Percentiles rank a stretch among this genome's conserved stretches.
phyloP scores from a whole-genome alignment of 2,329 filamentous ascomycete species.

The Aspergillus glaucus region DNA sequence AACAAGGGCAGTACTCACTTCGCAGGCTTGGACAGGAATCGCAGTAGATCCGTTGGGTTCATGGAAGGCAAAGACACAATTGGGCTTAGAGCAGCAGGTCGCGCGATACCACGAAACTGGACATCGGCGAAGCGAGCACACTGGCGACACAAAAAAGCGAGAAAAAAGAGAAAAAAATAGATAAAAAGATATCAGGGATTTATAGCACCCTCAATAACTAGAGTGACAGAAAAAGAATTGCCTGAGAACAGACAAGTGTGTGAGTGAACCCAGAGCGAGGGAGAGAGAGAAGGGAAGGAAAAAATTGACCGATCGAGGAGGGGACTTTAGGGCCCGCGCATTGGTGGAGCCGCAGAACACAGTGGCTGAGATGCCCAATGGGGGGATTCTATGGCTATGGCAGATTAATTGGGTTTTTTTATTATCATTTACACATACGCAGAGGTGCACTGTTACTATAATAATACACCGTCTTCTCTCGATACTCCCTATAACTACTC shows the following conservation, averaged over 20 bases:
- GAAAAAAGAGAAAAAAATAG: background rate
- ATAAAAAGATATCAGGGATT: background rate
- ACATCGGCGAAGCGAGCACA: constrained; percentile 23
- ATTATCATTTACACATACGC: no score
- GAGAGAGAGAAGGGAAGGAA: background rate
- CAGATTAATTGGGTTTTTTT: no score
- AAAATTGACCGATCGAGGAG: background rate
- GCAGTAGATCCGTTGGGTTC: constrained; percentile 83
- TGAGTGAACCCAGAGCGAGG: background rate
- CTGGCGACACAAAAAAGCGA: background rate
- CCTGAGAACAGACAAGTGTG: background rate
- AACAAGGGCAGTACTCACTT: constrained; percentile 57
- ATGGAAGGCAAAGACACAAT: constrained; percentile 57
- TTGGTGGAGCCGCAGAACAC: no score
- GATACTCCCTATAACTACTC: no score
- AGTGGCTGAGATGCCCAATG: no score
- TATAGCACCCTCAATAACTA: background rate
- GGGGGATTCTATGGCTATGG: no score
- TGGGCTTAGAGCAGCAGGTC: constrained; percentile 28
- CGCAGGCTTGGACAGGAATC: constrained; percentile 89
- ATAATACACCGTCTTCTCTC: no score
- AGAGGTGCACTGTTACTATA: no score
- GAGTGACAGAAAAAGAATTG: background rate
- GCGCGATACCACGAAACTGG: constrained; percentile 26
- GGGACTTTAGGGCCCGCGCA: background rate